phyloP scores from a whole-genome alignment of 257 asterid species.

The Leonotis leonurus region DNA sequence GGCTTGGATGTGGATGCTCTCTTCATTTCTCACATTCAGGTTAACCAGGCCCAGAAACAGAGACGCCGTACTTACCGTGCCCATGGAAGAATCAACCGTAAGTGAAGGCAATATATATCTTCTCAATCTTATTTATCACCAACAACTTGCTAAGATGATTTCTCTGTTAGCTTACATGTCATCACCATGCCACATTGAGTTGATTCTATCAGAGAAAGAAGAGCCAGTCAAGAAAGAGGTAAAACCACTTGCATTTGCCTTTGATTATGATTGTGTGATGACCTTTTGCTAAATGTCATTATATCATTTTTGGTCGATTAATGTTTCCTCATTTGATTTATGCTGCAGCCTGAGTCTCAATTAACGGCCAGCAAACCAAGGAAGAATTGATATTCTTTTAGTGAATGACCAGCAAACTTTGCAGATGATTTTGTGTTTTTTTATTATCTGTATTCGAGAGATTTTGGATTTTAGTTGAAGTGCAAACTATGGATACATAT shows the following conservation, averaged over 20 bases:
- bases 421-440: no score
- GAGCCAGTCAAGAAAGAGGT: slow-evolving; percentile 84
- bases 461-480: no score
- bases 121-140: not conserved
- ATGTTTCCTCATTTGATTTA: not conserved
- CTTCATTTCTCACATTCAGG: slow-evolving; percentile 85
- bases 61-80: slow-evolving; percentile 87
- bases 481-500: no score
- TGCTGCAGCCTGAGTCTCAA: no score
- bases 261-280: no score
- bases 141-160: not conserved
- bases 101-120: not conserved
- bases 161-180: slow-evolving; percentile 69
- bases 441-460: no score
- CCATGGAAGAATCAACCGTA: slow-evolving; percentile 74
- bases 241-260: no score
- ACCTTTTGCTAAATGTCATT: no score
- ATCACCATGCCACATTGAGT: slow-evolving; percentile 83
- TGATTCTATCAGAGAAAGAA: slow-evolving; percentile 61
- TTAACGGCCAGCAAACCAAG: no score
- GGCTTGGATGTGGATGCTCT: slow-evolving; percentile 90
- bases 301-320: not conserved
- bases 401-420: no score
- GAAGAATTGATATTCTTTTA: no score
- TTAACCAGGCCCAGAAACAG: slow-evolving; percentile 84